Percentiles rank a stretch among this genome's conserved stretches.
phyloP scores from a whole-genome alignment of 176 grass and related monocot genomes.

The Themeda triandra region DNA sequence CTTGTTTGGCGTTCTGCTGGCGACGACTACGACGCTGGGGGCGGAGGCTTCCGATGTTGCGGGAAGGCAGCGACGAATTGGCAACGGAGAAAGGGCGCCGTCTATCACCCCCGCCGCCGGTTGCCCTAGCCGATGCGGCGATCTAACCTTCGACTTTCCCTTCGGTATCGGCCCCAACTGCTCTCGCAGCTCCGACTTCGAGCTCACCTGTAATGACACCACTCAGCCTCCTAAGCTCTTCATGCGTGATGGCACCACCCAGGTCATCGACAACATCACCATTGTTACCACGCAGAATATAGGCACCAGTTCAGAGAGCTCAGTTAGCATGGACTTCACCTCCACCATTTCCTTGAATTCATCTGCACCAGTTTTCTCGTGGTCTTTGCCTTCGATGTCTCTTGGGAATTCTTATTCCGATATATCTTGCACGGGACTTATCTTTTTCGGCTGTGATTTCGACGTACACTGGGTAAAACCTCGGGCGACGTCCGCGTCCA shows the following conservation, averaged over 20 bases:
- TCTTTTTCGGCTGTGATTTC: not conserved
- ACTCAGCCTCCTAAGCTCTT: not conserved
- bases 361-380: not conserved
- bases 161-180: constrained; percentile 29
- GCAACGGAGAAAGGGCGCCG: not conserved
- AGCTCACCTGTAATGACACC: constrained; percentile 17
- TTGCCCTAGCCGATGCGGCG: constrained; percentile 8
- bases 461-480: not conserved
- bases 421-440: not conserved
- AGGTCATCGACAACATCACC: not conserved
- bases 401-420: not conserved
- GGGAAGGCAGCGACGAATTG: not conserved
- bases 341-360: not conserved
- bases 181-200: constrained; percentile 3
- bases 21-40: not conserved
- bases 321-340: not conserved
- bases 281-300: not conserved
- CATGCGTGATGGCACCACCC: not conserved
- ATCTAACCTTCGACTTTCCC: constrained; percentile 18
- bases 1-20: not conserved
- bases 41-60: not conserved
- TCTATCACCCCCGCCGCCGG: not conserved
- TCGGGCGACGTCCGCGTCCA: not conserved
- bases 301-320: too few relatives aligned
- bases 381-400: not conserved